Conservation (phyloP, 805 yeast genomes). For the Naumovozyma castellii region DNA sequence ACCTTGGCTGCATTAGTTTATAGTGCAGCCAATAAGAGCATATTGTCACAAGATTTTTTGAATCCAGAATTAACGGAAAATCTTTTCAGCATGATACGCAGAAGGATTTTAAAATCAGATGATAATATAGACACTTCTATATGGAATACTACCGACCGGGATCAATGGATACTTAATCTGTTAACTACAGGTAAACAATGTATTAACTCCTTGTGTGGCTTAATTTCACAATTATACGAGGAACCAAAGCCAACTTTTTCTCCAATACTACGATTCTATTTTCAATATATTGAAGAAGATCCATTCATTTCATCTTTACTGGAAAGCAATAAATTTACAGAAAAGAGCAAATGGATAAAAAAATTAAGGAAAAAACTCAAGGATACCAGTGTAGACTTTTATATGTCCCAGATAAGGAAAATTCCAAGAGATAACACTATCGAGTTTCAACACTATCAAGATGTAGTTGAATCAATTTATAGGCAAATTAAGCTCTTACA, state of each 20-base stretch:
- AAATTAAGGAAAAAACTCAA: conserved; percentile 30
- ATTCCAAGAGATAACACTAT: conserved; percentile 55
- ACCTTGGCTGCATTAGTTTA: conserved; percentile 42
- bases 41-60: conserved; percentile 27
- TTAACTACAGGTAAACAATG: conserved; percentile 38
- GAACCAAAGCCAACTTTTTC: conserved; percentile 49
- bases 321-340: conserved; percentile 22
- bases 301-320: conserved; percentile 21
- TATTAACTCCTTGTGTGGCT: conserved; percentile 37
- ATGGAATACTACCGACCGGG: conserved; percentile 41
- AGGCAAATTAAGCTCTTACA: conserved; percentile 42
- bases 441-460: conserved; percentile 45
- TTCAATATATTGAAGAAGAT: conserved; percentile 42
- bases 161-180: conserved; percentile 41
- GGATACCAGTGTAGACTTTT: conserved; percentile 36
- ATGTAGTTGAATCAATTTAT: conserved; percentile 46
- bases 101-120: conserved; percentile 15
- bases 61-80: conserved; percentile 26
- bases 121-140: conserved; percentile 17
- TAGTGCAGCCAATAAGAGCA: conserved; percentile 38
- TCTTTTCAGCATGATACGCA: conserved; percentile 28
- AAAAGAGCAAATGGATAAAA: conserved; percentile 32
- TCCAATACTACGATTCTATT: conserved; percentile 41
- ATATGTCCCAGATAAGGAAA: conserved; percentile 34
- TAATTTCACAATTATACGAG: conserved; percentile 35